Evolutionary conservation across 805 yeast genomes (phyloP).

Genomic region (Pichia heedii): DNA sequence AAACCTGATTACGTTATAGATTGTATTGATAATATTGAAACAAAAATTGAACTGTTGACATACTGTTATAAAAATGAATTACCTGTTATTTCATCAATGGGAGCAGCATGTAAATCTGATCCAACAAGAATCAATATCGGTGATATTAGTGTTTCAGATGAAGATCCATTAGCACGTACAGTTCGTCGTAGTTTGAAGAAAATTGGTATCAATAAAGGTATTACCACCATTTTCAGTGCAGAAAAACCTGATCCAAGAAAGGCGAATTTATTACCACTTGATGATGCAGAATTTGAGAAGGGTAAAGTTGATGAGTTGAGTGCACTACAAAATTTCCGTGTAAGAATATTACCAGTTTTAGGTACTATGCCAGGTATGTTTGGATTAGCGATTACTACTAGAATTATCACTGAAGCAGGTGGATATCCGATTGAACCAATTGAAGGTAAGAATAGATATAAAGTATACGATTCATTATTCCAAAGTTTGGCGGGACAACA

Average conservation of each 20-base stretch:
- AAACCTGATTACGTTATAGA: conserved; percentile 78
- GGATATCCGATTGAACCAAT: conserved; percentile 89
- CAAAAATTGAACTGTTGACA: conserved; percentile 84
- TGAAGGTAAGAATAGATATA: conserved; percentile 82
- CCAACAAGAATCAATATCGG: conserved; percentile 85
- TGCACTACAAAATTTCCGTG: conserved; percentile 84
- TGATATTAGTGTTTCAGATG: conserved; percentile 84
- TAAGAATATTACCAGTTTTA: conserved; percentile 86
- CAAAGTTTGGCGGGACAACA: conserved; percentile 85
- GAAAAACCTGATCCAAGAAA: conserved; percentile 96
- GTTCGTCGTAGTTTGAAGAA: conserved; percentile 79
- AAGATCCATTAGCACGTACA: conserved; percentile 84
- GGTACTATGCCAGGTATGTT: conserved; percentile 97
- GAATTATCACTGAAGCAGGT: conserved; percentile 66
- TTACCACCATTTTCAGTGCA: conserved; percentile 84
- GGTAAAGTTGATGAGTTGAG: conserved; percentile 84
- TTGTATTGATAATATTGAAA: conserved; percentile 93
- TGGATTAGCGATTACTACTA: conserved; percentile 84
- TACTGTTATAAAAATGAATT: conserved; percentile 55
- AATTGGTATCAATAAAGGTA: conserved; percentile 64
- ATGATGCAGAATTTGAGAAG: conserved; percentile 68
- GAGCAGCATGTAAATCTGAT: conserved; percentile 95
- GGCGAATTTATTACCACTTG: conserved; percentile 78
- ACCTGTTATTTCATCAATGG: conserved; percentile 84
- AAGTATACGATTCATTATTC: conserved; percentile 73